Base-by-base conservation (phyloP, 805 yeast species). In the Ogataea sp. region DNA sequence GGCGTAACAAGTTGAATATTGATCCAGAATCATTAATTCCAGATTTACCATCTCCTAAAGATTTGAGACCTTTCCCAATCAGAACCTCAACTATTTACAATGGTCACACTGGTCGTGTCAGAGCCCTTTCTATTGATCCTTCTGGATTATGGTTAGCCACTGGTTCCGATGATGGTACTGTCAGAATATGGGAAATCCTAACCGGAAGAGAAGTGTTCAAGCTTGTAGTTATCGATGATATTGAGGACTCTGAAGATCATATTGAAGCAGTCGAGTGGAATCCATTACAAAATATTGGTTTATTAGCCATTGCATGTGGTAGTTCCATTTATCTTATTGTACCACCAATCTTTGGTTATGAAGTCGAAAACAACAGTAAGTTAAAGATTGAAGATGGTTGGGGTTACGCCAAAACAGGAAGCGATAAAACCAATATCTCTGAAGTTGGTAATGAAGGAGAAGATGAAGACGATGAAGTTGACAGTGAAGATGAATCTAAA, bases 1-100 rank as follows among this genome's bases (percentile, higher is more conserved):
- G 96, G 55, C 86, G 80, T 52, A 82, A 85, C 60, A 88, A 88
- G 62, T 71, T 88, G 55, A 83, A 89, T 59, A 87, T 93, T 52
- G 97, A 93, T 53, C 97, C 98, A 7, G 97, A 93, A 49, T 83
- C 95, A 31, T 75, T 93, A 55, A 80, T 93, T 49, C 98, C 98
- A 10, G 95, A 93, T 54, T 73, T 93, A 49, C 98, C 98, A 30
- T 85, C 96, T 18, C 98, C 98, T 43, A 81, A 87, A 62, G 98
- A 93, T 62, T 71, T 93, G 52, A 78, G 95, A 61, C 98, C 98
- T 15, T 93, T 93, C 80, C 98, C 98, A 37, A 84, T 88, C 53
- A 76, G 79, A 55, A 79, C 93, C 49, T 83, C 97, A 3, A 88
- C 95, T 4, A 63, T 78, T 2, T 90, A 77, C 59, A 71, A 71